These are phyloP conservation scores for Epichloe coenophiala DNA, from an alignment of 2,329 filamentous ascomycete species.

Conservation along the genomic window DNA sequence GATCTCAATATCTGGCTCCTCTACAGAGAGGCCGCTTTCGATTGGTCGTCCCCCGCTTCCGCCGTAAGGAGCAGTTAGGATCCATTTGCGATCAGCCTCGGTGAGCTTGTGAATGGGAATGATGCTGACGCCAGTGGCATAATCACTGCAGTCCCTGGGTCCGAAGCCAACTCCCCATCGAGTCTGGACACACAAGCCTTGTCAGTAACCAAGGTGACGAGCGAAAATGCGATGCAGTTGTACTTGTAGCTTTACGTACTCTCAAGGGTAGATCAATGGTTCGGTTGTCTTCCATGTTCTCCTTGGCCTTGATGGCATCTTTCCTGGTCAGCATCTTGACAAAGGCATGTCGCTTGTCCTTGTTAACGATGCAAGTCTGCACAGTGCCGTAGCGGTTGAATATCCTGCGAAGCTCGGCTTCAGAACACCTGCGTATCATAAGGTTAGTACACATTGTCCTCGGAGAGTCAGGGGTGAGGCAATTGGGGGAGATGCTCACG, in stretches of 20 bases:
- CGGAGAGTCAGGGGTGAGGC: background rate
- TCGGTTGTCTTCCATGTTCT: conserved; percentile 71
- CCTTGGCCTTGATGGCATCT: conserved; percentile 72
- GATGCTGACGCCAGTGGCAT: conserved; percentile 77
- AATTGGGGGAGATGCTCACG: conserved; percentile 38
- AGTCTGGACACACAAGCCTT: conserved; percentile 40
- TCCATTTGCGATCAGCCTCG: conserved; percentile 95
- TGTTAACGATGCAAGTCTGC: conserved; percentile 96
- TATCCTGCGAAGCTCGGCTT: conserved; percentile 66
- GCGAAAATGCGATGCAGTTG: background rate
- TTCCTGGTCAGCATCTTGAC: conserved; percentile 93
- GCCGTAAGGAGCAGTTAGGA: conserved; percentile 83
- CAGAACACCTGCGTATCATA: conserved; percentile 43
- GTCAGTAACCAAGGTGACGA: background rate
- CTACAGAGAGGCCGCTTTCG: conserved; percentile 72
- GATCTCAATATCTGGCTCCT: conserved; percentile 98
- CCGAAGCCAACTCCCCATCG: conserved; percentile 97
- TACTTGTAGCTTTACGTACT: conserved; percentile 33
- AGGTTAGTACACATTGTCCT: background rate
- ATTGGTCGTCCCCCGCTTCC: conserved; percentile 83
- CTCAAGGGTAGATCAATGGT: conserved; percentile 60
- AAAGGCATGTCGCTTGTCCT: conserved; percentile 95
- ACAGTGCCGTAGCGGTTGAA: conserved; percentile 77
- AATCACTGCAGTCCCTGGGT: conserved; percentile 93
- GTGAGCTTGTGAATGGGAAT: conserved; percentile 90